Conservation (phyloP, 2,329 filamentous ascomycete genomes). For the Cryphonectria nitschkei region DNA sequence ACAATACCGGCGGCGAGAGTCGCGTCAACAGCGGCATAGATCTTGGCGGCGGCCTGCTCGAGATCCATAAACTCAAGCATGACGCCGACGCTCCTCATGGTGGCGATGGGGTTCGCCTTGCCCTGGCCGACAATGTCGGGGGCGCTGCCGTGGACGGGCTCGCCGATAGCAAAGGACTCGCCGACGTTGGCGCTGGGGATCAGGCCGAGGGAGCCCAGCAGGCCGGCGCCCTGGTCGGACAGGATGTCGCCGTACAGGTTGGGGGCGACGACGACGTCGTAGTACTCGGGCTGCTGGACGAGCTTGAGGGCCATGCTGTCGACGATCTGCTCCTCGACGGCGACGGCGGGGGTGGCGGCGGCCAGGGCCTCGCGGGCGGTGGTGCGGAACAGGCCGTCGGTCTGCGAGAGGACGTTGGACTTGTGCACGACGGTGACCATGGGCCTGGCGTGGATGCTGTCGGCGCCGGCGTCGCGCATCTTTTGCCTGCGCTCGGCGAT, state of each 20-base stretch:
- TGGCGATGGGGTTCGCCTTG: constrained; percentile 96
- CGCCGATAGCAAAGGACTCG: constrained; percentile 91
- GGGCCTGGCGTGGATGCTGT: constrained; percentile 67
- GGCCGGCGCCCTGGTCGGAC: constrained; percentile 90
- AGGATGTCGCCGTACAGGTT: constrained; percentile 98
- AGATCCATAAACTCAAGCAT: constrained; percentile 97
- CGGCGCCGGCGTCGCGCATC: constrained; percentile 65
- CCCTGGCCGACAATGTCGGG: constrained; percentile 92
- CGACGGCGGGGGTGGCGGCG: constrained; percentile 56
- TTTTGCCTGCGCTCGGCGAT: constrained; percentile 87
- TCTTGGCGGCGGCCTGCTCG: constrained; percentile 82
- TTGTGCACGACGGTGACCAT: constrained; percentile 98
- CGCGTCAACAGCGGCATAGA: constrained; percentile 89
- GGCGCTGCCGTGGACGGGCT: constrained; percentile 95
- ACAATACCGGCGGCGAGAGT: constrained; percentile 84
- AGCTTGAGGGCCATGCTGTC: constrained; percentile 99
- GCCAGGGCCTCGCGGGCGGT: constrained; percentile 76
- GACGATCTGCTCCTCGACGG: constrained; percentile 95
- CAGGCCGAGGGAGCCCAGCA: constrained; percentile 88
- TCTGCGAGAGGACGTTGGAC: constrained; percentile 94
- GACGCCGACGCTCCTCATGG: constrained; percentile 83
- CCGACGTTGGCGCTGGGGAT: constrained; percentile 96
- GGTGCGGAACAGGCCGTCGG: constrained; percentile 91
- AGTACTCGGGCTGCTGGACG: constrained; percentile 91
- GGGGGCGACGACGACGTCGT: constrained; percentile 97